Conservation (phyloP, 1,139 yeast genomes). For the Sugiyamaella japonica region DNA sequence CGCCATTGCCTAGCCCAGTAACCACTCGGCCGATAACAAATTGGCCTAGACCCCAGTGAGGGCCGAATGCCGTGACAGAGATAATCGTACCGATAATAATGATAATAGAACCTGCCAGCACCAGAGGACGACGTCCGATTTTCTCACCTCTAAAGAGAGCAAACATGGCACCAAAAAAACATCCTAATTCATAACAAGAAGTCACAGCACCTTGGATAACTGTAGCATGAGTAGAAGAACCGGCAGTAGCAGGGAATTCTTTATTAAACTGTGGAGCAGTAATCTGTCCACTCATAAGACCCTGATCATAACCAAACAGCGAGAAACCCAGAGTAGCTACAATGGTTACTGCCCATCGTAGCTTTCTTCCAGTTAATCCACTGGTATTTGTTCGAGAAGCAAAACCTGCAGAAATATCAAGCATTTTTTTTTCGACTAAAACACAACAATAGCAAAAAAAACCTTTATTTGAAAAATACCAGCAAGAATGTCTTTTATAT, state of each 20-base stretch:
- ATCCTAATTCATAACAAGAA: conserved; percentile 74
- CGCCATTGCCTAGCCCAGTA: conserved; percentile 77
- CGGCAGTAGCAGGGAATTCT: conserved; percentile 50
- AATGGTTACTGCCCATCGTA: conserved; percentile 52
- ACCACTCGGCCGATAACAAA: conserved; percentile 74
- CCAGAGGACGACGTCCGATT: conserved; percentile 40
- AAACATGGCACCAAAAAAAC: conserved; percentile 69
- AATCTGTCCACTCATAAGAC: conserved; percentile 67
- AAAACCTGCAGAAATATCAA: conserved; percentile 14
- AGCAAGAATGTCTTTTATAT: background rate
- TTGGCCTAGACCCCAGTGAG: conserved; percentile 66
- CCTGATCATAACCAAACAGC: conserved; percentile 78
- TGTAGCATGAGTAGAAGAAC: conserved; percentile 31
- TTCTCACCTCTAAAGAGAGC: conserved; percentile 50
- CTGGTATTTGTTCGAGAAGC: conserved; percentile 35
- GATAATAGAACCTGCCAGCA: conserved; percentile 53
- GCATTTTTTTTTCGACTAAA: conserved; percentile 2
- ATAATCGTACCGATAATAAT: conserved; percentile 60
- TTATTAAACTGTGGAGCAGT: conserved; percentile 59
- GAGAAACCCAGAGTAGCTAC: conserved; percentile 66
- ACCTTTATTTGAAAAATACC: background rate
- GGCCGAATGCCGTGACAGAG: conserved; percentile 62
- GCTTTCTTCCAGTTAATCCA: conserved; percentile 46
- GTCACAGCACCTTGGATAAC: conserved; percentile 65
- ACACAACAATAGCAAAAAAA: background rate